Conservation (phyloP, 1,284 basidiomycete species). For the Kwoniella shivajii region DNA sequence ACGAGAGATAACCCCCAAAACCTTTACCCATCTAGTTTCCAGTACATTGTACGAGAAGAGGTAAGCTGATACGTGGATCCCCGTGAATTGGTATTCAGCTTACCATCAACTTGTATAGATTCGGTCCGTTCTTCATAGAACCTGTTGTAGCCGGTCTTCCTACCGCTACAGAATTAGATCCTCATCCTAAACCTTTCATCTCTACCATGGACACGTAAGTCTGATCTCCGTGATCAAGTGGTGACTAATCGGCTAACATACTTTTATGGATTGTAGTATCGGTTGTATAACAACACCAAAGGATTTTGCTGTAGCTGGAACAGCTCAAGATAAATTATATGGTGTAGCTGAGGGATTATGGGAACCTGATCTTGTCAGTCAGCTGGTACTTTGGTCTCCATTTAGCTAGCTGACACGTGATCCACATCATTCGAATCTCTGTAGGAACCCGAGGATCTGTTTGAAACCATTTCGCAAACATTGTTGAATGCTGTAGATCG, state of each 20-base stretch:
- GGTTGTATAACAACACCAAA: slow-evolving; percentile 67
- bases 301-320: slow-evolving; percentile 96
- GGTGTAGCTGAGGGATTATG: slow-evolving; percentile 98
- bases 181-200: slow-evolving; percentile 87
- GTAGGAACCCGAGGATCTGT: slow-evolving; percentile 88
- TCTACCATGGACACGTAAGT: slow-evolving; percentile 82
- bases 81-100: too few species aligned
- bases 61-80: slow-evolving; percentile 41
- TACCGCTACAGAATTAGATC: slow-evolving; percentile 61
- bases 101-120: too few species aligned
- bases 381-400: neutral
- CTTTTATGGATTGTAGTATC: slow-evolving; percentile 58
- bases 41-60: slow-evolving; percentile 96
- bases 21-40: slow-evolving; percentile 93
- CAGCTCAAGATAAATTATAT: slow-evolving; percentile 88
- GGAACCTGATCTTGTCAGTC: slow-evolving; percentile 83
- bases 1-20: slow-evolving; percentile 92
- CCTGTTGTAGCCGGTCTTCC: slow-evolving; percentile 92
- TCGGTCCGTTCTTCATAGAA: slow-evolving; percentile 96
- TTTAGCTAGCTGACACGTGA: neutral
- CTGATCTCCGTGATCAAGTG: neutral
- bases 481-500: slow-evolving; percentile 93
- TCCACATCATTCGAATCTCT: neutral
- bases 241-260: neutral
- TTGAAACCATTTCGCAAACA: slow-evolving; percentile 98